Evolutionary conservation across 495 filamentous ascomycete genomes (phyloP).

Genomic region (Podospora didyma): DNA sequence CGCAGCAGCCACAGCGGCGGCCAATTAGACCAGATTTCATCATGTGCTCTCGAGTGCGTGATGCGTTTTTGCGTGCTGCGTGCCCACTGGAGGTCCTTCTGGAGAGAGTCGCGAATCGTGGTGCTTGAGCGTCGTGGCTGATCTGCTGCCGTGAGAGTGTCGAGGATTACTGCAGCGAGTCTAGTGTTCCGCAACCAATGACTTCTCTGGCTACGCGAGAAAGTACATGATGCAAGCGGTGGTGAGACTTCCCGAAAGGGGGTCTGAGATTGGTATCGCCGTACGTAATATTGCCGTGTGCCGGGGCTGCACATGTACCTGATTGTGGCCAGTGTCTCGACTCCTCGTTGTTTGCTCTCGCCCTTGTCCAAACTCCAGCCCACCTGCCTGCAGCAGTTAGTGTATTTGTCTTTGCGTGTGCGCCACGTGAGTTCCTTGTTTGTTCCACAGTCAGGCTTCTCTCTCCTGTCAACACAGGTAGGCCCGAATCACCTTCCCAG

Average conservation of each 20-base stretch:
- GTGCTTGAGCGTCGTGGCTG: neutral
- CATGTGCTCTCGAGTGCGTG: neutral
- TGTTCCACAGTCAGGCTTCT: too few relatives aligned
- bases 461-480: too few relatives aligned
- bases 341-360: too few relatives aligned
- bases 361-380: too few relatives aligned
- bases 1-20: neutral
- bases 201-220: slow-evolving; percentile 7
- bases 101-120: neutral
- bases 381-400: too few relatives aligned
- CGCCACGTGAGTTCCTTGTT: too few relatives aligned
- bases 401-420: too few relatives aligned
- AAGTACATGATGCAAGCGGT: slow-evolving; percentile 1
- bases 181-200: slow-evolving; percentile 11
- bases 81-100: neutral
- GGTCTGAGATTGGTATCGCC: neutral
- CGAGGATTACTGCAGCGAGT: neutral
- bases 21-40: neutral
- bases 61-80: too few relatives aligned
- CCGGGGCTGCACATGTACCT: neutral
- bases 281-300: slow-evolving; percentile 9
- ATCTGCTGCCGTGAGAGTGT: neutral
- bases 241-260: slow-evolving; percentile 12
- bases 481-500: too few relatives aligned
- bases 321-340: too few relatives aligned